Evolutionary conservation across 1,284 basidiomycete species (phyloP).

Genomic region (Erythrobasidium hasegawianum): DNA sequence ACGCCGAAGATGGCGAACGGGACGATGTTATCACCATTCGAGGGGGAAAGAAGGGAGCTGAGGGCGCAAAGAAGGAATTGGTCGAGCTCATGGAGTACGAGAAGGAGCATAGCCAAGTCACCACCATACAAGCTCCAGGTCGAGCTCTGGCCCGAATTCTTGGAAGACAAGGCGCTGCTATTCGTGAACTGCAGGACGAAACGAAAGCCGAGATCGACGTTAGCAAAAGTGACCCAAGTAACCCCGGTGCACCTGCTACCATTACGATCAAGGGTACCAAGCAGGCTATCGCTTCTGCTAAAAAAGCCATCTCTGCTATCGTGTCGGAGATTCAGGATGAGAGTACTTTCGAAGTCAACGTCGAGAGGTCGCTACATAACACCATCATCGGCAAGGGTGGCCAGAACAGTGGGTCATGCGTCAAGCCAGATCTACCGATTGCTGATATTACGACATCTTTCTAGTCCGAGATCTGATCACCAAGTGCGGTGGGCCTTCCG

Average conservation of each 20-base stretch:
- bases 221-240: constrained; percentile 61
- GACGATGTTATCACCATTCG: constrained; percentile 68
- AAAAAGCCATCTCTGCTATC: constrained; percentile 76
- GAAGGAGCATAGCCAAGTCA: constrained; percentile 75
- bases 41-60: constrained; percentile 92
- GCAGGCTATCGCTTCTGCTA: constrained; percentile 78
- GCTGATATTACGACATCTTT: no score
- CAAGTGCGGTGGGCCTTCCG: constrained; percentile 76
- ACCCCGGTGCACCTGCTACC: constrained; percentile 59
- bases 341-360: constrained; percentile 60
- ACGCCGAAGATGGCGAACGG: constrained; percentile 59
- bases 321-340: constrained; percentile 80
- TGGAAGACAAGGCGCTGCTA: constrained; percentile 78
- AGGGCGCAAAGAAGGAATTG: constrained; percentile 76
- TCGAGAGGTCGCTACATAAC: constrained; percentile 85
- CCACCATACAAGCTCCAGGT: constrained; percentile 76
- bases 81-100: constrained; percentile 82
- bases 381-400: constrained; percentile 89
- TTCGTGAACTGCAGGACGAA: constrained; percentile 94
- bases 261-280: constrained; percentile 83
- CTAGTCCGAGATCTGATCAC: constrained; percentile 72
- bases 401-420: constrained; percentile 56
- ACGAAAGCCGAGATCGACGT: constrained; percentile 89
- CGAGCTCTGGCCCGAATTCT: constrained; percentile 87
- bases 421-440: no score